Conservation (phyloP, 108 stramenopile species). For the Cyclotella atomus region DNA sequence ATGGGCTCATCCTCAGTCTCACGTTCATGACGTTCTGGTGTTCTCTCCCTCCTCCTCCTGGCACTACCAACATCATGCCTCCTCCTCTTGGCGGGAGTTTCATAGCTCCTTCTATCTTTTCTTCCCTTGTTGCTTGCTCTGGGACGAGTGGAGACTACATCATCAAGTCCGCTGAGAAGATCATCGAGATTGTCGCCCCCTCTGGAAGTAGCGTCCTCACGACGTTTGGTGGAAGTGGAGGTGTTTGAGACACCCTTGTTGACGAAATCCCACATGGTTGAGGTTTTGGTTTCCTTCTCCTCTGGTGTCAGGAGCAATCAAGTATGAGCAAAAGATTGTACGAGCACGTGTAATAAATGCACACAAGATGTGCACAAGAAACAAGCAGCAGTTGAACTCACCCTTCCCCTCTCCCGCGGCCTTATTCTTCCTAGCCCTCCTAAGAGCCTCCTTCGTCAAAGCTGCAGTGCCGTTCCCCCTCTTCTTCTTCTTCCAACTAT, state of each 20-base stretch:
- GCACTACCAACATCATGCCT: neutral
- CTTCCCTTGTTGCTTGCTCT: constrained; percentile 20
- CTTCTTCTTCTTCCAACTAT: constrained; percentile 20
- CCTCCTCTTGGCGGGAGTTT: constrained; percentile 9
- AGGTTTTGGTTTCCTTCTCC: constrained; percentile 34
- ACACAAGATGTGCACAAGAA: neutral
- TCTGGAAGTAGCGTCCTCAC: neutral
- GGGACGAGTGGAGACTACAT: constrained; percentile 7
- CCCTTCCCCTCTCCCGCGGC: constrained; percentile 20
- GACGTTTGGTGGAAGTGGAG: constrained; percentile 9
- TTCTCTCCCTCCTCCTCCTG: constrained; percentile 10
- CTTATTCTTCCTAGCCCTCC: constrained; percentile 70
- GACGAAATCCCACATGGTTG: constrained; percentile 85
- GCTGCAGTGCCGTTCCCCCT: constrained; percentile 53
- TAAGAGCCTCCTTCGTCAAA: constrained; percentile 64
- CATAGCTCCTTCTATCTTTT: neutral
- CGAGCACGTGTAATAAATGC: neutral
- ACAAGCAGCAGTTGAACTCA: neutral
- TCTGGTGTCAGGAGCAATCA: neutral
- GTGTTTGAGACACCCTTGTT: constrained; percentile 48
- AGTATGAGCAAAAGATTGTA: neutral
- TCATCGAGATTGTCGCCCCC: constrained; percentile 51
- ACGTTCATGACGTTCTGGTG: neutral
- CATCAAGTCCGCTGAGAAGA: constrained; percentile 63
- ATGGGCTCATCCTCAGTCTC: constrained; percentile 2